Base-by-base conservation (phyloP, 495 filamentous ascomycete species). In the Friedmanniomyces simplex region DNA sequence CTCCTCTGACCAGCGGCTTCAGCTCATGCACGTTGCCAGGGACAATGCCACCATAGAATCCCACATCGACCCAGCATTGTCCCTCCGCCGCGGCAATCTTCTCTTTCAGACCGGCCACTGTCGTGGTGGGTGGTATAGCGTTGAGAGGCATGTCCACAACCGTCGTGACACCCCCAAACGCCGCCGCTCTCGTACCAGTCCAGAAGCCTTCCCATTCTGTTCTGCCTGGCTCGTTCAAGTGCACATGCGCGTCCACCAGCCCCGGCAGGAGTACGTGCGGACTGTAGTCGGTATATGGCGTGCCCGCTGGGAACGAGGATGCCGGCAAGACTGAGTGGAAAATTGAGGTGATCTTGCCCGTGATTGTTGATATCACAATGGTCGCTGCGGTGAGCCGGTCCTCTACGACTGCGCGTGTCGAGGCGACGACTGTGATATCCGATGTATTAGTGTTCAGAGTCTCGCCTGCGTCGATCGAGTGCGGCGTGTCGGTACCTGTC, bases 171-270 rank as follows among this genome's bases (percentile, higher is more conserved):
- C 93, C 93, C 20, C 93, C 93, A 69, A 91, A 95, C 50, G 93
- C 93, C 11, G 93, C 93, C 24, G 93, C 93, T 68, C 84, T 79
- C 26, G 93, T 97, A 43, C 93, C 93, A 1, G 89, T 94, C 71
- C 83, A 82, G 78, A 98, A 98, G 24, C 93, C 93, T 67, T 98
- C 93, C 93, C 93, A 98, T 82, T 98, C 93, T 39, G 93, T 97
- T 21, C 93, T 79, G 47, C 93, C 93, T 0, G 93, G 93, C 74
- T 98, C 93, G 67, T 98, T 98, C 64, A 98, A 82, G 71, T 98
- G 93, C 32, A 98, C 93, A 69, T 98, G 93, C 16, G 93, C 93
- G 71, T 98, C 93, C 12, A 98, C 93, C 34, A 98, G 76, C 18
- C 93, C 93, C 0, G 93, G 93, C 32, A 98, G 80, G 34, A 98